A percentile compares a stretch with the other conserved stretches of the same genome.
Conservation (phyloP, 768 basidiomycete genomes). For the Leucocoprinus leucothites region DNA sequence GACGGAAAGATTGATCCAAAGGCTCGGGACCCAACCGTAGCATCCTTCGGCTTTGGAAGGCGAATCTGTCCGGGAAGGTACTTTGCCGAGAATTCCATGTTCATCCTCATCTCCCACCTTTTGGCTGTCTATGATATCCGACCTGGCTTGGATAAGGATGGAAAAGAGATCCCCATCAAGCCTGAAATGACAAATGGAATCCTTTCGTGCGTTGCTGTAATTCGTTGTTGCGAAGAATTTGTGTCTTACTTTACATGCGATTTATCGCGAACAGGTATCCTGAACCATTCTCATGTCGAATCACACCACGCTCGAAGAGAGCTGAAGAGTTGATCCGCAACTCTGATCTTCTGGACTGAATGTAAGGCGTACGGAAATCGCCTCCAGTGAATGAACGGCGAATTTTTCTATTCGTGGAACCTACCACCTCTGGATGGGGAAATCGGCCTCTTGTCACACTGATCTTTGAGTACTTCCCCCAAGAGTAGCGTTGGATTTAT, state of each 20-base stretch:
- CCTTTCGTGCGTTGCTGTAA: not conserved
- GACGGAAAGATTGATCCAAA: conserved; percentile 16
- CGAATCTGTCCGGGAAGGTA: conserved; percentile 7
- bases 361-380: too few species aligned
- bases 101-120: not conserved
- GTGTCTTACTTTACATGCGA: conserved; percentile 8
- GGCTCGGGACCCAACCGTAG: conserved; percentile 4
- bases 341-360: too few species aligned
- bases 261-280: conserved; percentile 22
- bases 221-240: not conserved
- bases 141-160: conserved; percentile 3
- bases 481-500: too few species aligned
- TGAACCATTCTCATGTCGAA: too few species aligned
- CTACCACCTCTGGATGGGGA: too few species aligned
- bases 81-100: not conserved
- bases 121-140: conserved; percentile 4
- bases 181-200: not conserved
- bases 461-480: too few species aligned
- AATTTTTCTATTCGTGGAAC: too few species aligned
- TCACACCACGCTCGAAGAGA: conserved; percentile 16
- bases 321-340: conserved; percentile 3
- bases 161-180: not conserved
- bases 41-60: conserved; percentile 22
- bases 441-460: too few species aligned
- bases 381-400: too few species aligned